A percentile compares a stretch with the other conserved stretches of the same genome.
phyloP scores from a whole-genome alignment of 2,329 filamentous ascomycete genomes.

The Neofusicoccum umdonicola region DNA sequence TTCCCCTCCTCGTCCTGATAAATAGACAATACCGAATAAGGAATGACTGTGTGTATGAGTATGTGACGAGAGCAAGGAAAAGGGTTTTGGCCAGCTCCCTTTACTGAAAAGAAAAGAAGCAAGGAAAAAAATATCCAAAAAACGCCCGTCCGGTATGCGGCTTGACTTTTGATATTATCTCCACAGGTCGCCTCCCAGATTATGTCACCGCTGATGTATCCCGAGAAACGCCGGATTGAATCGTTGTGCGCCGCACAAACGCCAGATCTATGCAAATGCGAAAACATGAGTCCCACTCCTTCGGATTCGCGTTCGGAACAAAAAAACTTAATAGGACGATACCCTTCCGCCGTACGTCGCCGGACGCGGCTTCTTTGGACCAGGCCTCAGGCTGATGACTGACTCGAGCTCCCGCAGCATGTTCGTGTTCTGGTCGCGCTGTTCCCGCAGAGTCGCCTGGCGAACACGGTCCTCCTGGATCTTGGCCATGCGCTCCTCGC shows the following conservation, averaged over 20 bases:
- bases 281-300: constrained; percentile 9
- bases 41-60: neutral
- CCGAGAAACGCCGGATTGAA: constrained; percentile 13
- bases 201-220: constrained; percentile 7
- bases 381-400: constrained; percentile 58
- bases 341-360: constrained; percentile 16
- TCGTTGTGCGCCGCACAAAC: constrained; percentile 10
- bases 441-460: constrained; percentile 69
- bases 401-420: constrained; percentile 94
- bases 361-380: constrained; percentile 9
- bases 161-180: constrained; percentile 10
- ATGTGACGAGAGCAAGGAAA: neutral
- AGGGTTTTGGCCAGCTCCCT: neutral
- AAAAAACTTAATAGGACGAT: constrained; percentile 8
- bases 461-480: constrained; percentile 83
- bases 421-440: constrained; percentile 75
- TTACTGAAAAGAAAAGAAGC: neutral
- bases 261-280: constrained; percentile 15
- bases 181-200: constrained; percentile 3
- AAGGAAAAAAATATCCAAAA: neutral
- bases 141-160: constrained; percentile 1
- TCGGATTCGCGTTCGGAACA: neutral
- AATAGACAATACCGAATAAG: neutral
- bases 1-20: neutral
- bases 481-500: constrained; percentile 83